phyloP scores from a whole-genome alignment of 495 filamentous ascomycete genomes.

The Penicillium paradoxum region DNA sequence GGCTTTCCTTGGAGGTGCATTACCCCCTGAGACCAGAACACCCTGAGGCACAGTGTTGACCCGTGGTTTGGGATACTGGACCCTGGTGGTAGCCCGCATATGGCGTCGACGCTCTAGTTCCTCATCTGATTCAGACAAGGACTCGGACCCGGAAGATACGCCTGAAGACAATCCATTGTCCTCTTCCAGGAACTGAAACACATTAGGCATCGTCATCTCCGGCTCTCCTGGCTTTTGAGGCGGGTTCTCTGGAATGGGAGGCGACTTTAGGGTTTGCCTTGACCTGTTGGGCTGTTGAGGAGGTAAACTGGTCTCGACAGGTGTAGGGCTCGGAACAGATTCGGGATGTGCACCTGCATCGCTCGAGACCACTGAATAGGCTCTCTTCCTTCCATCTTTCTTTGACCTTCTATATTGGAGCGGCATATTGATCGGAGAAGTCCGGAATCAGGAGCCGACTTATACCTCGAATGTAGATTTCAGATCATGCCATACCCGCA shows the following conservation, averaged over 20 bases:
- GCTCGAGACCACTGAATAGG: slow-evolving; percentile 28
- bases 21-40: slow-evolving; percentile 12
- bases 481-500: slow-evolving; percentile 19
- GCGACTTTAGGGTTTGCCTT: slow-evolving; percentile 15
- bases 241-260: slow-evolving; percentile 6
- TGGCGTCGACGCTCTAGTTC: slow-evolving; percentile 2
- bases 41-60: slow-evolving; percentile 14
- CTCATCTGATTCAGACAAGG: slow-evolving; percentile 12
- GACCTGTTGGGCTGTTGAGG: slow-evolving; percentile 14
- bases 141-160: slow-evolving; percentile 10
- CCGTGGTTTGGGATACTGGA: slow-evolving; percentile 21
- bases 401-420: slow-evolving; percentile 29
- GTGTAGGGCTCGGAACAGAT: slow-evolving; percentile 20
- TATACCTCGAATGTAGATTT: slow-evolving; percentile 12
- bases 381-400: slow-evolving; percentile 31
- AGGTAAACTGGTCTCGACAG: slow-evolving; percentile 7
- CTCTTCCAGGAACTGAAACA: slow-evolving; percentile 41
- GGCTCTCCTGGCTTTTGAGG: slow-evolving; percentile 14
- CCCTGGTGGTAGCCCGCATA: slow-evolving; percentile 13
- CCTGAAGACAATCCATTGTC: slow-evolving; percentile 22
- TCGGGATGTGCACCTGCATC: slow-evolving; percentile 18
- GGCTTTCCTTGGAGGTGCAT: slow-evolving; percentile 6
- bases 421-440: slow-evolving; percentile 27
- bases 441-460: slow-evolving; percentile 11
- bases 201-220: slow-evolving; percentile 29